Conservation (phyloP, 139 green algal species). For the Axilococcus clingmanii region DNA sequence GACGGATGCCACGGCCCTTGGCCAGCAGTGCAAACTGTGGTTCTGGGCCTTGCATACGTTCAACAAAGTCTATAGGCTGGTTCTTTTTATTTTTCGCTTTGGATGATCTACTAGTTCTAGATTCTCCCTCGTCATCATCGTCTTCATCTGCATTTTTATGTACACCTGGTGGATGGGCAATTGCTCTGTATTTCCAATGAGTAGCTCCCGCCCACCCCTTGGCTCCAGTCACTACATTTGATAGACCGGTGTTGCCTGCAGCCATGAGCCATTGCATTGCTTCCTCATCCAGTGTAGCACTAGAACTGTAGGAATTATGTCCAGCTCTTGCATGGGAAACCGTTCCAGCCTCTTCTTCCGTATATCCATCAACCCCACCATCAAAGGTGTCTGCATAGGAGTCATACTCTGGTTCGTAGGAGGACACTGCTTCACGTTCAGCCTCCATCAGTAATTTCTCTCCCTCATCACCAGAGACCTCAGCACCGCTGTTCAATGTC, state of each 20-base stretch:
- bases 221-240: not conserved
- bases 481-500: not conserved
- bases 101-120: not conserved
- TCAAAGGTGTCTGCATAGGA: too few species aligned
- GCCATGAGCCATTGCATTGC: slow-evolving; percentile 27
- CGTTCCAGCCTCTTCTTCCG: too few species aligned
- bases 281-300: slow-evolving; percentile 19
- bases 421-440: too few species aligned
- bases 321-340: too few species aligned
- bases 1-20: not conserved
- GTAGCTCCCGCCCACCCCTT: slow-evolving; percentile 44
- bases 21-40: slow-evolving; percentile 12
- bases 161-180: not conserved
- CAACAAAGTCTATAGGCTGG: slow-evolving; percentile 59
- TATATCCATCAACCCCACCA: too few species aligned
- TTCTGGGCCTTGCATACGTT: slow-evolving; percentile 21
- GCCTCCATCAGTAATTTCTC: too few species aligned
- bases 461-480: too few species aligned
- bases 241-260: slow-evolving; percentile 6
- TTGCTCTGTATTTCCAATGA: slow-evolving; percentile 50
- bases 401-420: too few species aligned
- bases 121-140: not conserved
- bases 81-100: slow-evolving; percentile 13
- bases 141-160: not conserved
- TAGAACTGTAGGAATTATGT: too few species aligned